Conservation (phyloP, 1,139 yeast genomes). For the Taphrina wiesneri region DNA sequence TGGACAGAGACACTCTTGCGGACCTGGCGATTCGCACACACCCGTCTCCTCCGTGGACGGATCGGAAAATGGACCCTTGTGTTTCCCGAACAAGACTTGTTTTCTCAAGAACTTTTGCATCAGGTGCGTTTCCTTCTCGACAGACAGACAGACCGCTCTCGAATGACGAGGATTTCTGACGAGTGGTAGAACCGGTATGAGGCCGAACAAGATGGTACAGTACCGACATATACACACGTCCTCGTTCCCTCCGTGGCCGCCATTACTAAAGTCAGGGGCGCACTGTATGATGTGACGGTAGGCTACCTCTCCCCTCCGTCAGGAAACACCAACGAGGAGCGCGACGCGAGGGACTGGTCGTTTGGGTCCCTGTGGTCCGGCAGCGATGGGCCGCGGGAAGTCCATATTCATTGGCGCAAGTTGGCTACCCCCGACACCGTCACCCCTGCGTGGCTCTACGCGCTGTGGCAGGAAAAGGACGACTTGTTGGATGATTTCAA, state of each 20-base stretch:
- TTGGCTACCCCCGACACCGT: not conserved
- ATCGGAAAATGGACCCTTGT: not conserved
- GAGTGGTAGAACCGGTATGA: not conserved
- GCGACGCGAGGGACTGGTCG: not conserved
- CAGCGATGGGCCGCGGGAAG: not conserved
- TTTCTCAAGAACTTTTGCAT: not conserved
- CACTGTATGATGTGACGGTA: not conserved
- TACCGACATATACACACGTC: not conserved
- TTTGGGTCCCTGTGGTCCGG: not conserved
- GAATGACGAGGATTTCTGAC: not conserved
- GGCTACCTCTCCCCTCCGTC: not conserved
- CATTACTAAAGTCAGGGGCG: not conserved
- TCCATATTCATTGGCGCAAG: not conserved
- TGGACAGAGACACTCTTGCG: not conserved
- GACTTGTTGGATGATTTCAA: not conserved
- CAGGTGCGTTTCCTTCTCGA: not conserved
- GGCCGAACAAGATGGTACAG: slow-evolving; percentile 8
- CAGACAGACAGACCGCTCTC: not conserved
- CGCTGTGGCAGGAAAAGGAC: slow-evolving; percentile 5
- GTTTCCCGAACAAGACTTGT: not conserved
- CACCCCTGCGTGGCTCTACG: not conserved
- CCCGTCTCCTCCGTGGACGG: not conserved
- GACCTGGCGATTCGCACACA: not conserved
- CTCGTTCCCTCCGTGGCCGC: not conserved
- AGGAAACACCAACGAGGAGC: not conserved